phyloP scores from a whole-genome alignment of 306 rosid genomes.

The Inga oerstediana region DNA sequence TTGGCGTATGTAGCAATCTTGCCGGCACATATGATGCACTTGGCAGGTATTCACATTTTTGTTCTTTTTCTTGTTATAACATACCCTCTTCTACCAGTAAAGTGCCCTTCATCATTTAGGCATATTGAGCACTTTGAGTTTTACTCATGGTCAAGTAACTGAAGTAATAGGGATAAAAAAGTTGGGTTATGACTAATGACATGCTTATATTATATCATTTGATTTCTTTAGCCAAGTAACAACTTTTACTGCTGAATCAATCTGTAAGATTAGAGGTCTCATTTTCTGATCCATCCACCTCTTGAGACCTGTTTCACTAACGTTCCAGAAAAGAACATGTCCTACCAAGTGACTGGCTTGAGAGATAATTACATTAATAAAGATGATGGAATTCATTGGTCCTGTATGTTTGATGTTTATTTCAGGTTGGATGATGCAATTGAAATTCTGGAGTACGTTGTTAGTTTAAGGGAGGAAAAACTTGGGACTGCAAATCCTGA shows the following conservation, averaged over 20 bases:
- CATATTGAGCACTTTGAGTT: background rate
- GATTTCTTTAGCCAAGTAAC: slow-evolving; percentile 9
- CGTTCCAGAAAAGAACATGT: background rate
- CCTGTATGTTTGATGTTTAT: slow-evolving; percentile 1
- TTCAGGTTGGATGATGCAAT: slow-evolving; percentile 94
- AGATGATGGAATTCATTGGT: background rate
- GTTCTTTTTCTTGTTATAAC: background rate
- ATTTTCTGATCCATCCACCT: background rate
- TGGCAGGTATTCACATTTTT: slow-evolving; percentile 69
- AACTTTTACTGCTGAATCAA: slow-evolving; percentile 5
- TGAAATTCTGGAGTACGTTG: slow-evolving; percentile 78
- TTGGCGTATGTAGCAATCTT: slow-evolving; percentile 91
- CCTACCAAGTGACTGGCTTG: background rate
- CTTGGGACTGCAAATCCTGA: slow-evolving; percentile 99
- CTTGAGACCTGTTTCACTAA: background rate
- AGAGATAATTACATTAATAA: background rate
- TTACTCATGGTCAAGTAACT: background rate
- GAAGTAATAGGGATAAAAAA: background rate
- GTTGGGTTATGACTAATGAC: background rate
- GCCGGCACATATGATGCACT: slow-evolving; percentile 93
- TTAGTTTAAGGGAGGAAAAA: slow-evolving; percentile 86
- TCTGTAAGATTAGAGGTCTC: slow-evolving; percentile 6
- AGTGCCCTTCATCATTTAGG: background rate
- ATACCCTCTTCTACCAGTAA: background rate
- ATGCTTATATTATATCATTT: slow-evolving; percentile 12